phyloP scores from a whole-genome alignment of 768 basidiomycete genomes.

The Tulasnella sp. region DNA sequence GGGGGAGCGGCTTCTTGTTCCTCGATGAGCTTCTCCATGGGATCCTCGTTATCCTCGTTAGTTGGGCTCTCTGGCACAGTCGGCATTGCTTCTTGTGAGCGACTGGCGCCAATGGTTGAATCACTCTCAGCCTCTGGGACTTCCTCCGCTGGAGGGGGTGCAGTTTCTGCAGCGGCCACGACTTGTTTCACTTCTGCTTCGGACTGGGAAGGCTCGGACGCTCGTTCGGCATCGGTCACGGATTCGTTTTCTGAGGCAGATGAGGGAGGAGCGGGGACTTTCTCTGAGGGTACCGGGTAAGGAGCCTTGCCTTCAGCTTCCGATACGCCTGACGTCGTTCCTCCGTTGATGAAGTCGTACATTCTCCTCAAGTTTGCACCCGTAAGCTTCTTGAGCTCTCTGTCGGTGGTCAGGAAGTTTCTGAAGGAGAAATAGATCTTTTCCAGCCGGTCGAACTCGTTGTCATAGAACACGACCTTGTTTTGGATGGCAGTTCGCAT shows the following conservation, averaged over 20 bases:
- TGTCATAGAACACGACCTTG: constrained; percentile 94
- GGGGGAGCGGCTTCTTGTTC: constrained; percentile 28
- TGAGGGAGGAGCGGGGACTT: constrained; percentile 32
- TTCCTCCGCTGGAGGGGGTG: neutral
- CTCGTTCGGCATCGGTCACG: constrained; percentile 53
- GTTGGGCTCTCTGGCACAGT: neutral
- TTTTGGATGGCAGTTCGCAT: constrained; percentile 86
- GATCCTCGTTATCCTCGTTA: constrained; percentile 6
- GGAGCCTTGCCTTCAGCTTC: constrained; percentile 62
- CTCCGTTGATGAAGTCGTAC: constrained; percentile 29
- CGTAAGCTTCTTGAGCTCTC: constrained; percentile 42
- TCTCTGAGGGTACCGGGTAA: constrained; percentile 44
- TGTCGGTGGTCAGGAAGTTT: constrained; percentile 46
- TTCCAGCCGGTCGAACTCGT: constrained; percentile 77
- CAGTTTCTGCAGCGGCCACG: constrained; percentile 1
- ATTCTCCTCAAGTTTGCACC: constrained; percentile 33
- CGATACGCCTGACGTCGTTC: constrained; percentile 51
- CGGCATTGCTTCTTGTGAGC: constrained; percentile 1
- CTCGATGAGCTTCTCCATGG: constrained; percentile 19
- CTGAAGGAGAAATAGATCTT: constrained; percentile 34
- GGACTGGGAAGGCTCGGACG: constrained; percentile 44
- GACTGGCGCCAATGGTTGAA: constrained; percentile 68
- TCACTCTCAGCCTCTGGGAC: constrained; percentile 66
- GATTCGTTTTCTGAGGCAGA: constrained; percentile 48
- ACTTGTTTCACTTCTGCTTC: constrained; percentile 36